These are phyloP conservation scores for Coemansia brasiliensis DNA, from an alignment of 192 early-diverging fungal genomes.

Conservation along the genomic window DNA sequence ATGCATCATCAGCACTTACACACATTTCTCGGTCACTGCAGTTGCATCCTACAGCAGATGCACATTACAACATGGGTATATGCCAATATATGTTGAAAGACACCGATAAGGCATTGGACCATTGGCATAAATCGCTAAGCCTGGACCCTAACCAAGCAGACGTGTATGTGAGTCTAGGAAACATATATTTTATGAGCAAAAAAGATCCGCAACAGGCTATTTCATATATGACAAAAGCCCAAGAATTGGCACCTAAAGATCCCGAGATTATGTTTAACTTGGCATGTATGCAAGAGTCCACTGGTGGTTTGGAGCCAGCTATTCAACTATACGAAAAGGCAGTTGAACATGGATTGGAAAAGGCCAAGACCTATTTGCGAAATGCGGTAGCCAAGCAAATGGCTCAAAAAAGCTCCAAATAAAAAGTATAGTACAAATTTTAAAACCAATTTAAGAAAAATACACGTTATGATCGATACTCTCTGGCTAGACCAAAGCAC, in stretches of 20 bases:
- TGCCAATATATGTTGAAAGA: constrained; percentile 53
- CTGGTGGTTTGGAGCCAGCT: constrained; percentile 58
- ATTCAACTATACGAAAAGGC: constrained; percentile 59
- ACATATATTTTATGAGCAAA: constrained; percentile 56
- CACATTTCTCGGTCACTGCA: constrained; percentile 3
- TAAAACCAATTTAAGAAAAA: neutral
- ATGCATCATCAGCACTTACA: constrained; percentile 4
- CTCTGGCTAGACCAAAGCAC: constrained; percentile 23
- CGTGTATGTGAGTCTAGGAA: constrained; percentile 72
- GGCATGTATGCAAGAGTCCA: constrained; percentile 64
- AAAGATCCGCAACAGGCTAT: constrained; percentile 55
- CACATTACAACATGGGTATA: constrained; percentile 36
- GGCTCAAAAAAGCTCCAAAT: neutral
- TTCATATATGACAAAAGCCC: constrained; percentile 58
- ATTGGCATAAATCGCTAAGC: constrained; percentile 61
- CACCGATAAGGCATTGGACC: constrained; percentile 56
- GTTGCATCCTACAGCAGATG: constrained; percentile 18
- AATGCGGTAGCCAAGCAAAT: constrained; percentile 56
- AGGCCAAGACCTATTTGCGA: constrained; percentile 58
- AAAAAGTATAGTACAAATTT: neutral
- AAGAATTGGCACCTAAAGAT: constrained; percentile 62
- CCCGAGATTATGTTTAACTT: constrained; percentile 68
- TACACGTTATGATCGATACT: constrained; percentile 10
- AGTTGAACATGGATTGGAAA: constrained; percentile 51
- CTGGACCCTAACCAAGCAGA: constrained; percentile 59